Percentiles rank a stretch among this genome's conserved stretches.
Conservation (phyloP, 1,284 basidiomycete genomes). For the Thelephora terrestris region DNA sequence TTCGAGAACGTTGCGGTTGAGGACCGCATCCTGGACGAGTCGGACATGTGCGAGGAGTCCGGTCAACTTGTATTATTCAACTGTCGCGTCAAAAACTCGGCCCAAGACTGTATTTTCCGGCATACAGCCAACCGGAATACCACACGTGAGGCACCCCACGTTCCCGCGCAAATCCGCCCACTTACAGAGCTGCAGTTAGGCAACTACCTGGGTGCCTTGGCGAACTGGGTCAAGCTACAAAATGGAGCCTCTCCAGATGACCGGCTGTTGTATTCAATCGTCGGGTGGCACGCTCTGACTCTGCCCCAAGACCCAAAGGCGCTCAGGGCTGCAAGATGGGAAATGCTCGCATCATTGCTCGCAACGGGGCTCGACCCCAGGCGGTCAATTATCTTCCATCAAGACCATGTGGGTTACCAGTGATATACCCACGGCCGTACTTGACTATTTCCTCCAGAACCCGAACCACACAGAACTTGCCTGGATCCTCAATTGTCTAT, state of each 20-base stretch:
- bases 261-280: constrained; percentile 75
- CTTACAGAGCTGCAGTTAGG: constrained; percentile 53
- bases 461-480: constrained; percentile 81
- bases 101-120: constrained; percentile 61
- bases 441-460: constrained; percentile 40
- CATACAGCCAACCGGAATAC: constrained; percentile 78
- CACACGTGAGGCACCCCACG: constrained; percentile 51
- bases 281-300: constrained; percentile 88
- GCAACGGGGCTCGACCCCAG: constrained; percentile 81
- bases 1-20: no score
- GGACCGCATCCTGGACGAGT: no score
- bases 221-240: constrained; percentile 83
- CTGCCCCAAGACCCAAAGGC: constrained; percentile 72
- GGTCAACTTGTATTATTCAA: neutral
- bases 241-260: constrained; percentile 47
- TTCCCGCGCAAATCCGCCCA: neutral
- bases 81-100: constrained; percentile 1
- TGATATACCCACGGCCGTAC: neutral
- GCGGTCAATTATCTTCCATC: constrained; percentile 74
- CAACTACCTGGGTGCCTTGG: constrained; percentile 86
- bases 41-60: no score
- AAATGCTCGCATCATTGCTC: constrained; percentile 78
- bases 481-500: constrained; percentile 85
- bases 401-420: constrained; percentile 63
- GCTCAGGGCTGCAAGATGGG: constrained; percentile 54